Evolutionary conservation across 441 rosid genomes (phyloP).

Genomic region (Syzygium malaccense): DNA sequence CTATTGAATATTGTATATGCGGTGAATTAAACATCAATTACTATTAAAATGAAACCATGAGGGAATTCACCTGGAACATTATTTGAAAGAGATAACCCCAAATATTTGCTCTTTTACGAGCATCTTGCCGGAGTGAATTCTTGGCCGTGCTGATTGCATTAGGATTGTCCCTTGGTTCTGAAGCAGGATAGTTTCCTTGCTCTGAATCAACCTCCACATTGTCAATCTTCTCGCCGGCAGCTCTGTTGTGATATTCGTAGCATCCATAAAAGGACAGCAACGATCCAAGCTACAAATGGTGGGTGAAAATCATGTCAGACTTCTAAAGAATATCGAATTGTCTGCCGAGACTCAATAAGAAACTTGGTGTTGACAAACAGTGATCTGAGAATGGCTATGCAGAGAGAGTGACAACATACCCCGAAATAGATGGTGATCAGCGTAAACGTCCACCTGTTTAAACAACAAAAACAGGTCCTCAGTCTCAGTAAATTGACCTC

Average conservation of each 20-base stretch:
- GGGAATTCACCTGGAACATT: constrained; percentile 64
- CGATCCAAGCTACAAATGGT: constrained; percentile 56
- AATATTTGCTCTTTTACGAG: constrained; percentile 43
- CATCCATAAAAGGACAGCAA: constrained; percentile 76
- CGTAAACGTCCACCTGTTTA: constrained; percentile 9
- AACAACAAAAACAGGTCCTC: neutral
- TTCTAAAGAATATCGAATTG: neutral
- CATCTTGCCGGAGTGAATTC: constrained; percentile 16
- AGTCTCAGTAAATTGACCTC: neutral
- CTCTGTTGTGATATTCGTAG: constrained; percentile 50
- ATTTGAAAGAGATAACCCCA: constrained; percentile 71
- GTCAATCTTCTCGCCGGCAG: constrained; percentile 59
- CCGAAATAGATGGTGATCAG: constrained; percentile 8
- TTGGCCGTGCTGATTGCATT: constrained; percentile 15
- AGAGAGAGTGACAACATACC: neutral
- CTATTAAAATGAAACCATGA: neutral
- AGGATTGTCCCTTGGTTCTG: constrained; percentile 9
- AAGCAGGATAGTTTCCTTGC: constrained; percentile 28
- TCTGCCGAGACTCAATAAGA: neutral
- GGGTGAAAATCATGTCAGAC: neutral
- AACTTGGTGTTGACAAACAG: neutral
- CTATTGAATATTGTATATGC: neutral
- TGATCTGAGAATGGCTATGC: neutral
- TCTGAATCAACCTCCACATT: constrained; percentile 74
- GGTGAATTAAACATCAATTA: neutral